Base-by-base conservation (phyloP, 352 stramenopile species). In the Pythium apleroticum region DNA sequence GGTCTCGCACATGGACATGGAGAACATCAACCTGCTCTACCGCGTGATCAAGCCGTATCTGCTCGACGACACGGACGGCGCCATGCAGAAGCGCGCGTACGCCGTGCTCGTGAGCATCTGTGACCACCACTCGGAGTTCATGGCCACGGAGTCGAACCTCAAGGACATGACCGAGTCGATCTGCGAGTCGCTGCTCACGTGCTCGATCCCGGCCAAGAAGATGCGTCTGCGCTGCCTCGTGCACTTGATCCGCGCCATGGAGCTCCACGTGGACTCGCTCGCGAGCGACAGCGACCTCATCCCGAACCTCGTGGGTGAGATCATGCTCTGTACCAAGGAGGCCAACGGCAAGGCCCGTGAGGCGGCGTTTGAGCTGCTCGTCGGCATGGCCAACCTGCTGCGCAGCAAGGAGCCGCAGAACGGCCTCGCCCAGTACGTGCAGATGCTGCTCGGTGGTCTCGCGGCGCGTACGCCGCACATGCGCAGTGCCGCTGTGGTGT, bases 301-400 rank as follows among this genome's bases (percentile, higher is more conserved):
- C 57, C 87, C 92, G 41, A 91, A 90, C 65, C 84, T 98, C 25
- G 84, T 98, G n/a, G 90, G 90, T 24, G 96, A 99, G 76, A 97
- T 98, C 53, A 89, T 99, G 58, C 77, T 99, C 22, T 98, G 94
- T 72, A 96, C 97, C 19, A 99, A 99, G 76, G 96, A 99, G 73
- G 93, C 93, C 12, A 99, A 99, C 62, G 91, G 84, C 39, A 98
- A 98, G 68, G 97, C 96, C 27, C 84, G 88, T 45, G 88, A 96
- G 68, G 86, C 85, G 15, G 88, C 88, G 20, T 96, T 96, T 45
- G 86, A 93, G 71, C 65, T 97, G 58, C 67, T 96, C 52, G 72
- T 97, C 30, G 84, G 85, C 31, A 94, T 96, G 86, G 85, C 86
- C 15, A 76, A 88, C 65, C 74, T 95, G 31, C 72, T 95, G 55